Conservation (phyloP, 176 grass and related monocot genomes). For the Carex littledalei region DNA sequence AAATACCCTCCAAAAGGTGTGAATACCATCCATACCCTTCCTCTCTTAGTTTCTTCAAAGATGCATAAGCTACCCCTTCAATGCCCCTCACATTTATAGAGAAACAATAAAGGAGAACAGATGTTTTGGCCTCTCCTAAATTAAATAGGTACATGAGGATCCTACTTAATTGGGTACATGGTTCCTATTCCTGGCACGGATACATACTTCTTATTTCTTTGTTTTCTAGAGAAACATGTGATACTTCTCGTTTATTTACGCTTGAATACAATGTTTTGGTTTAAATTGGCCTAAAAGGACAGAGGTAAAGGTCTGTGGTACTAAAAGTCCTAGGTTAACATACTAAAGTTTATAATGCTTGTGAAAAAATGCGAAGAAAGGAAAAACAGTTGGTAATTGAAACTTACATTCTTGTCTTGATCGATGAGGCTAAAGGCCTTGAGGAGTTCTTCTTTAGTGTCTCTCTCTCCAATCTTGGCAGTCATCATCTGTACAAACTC, state of each 20-base stretch:
- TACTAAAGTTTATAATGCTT: neutral
- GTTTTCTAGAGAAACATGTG: neutral
- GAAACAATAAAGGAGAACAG: neutral
- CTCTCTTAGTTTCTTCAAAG: neutral
- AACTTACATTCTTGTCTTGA: conserved; percentile 86
- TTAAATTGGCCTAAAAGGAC: neutral
- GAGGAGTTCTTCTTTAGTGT: conserved; percentile 80
- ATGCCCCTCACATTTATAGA: neutral
- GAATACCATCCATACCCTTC: neutral
- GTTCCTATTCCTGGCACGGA: neutral
- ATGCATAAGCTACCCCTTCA: neutral
- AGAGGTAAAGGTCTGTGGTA: neutral
- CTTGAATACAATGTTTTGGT: neutral
- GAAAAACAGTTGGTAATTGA: neutral
- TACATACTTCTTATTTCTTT: neutral
- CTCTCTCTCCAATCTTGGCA: conserved; percentile 90
- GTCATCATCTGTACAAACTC: conserved; percentile 98
- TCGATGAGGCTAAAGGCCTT: conserved; percentile 81
- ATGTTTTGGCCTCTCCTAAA: neutral
- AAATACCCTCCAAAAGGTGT: neutral
- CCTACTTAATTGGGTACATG: neutral
- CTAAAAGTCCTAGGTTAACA: neutral
- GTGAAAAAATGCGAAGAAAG: neutral
- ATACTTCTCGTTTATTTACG: neutral
- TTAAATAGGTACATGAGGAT: neutral